Evolutionary conservation across 164 flowering plant genomes (phyloP).

Genomic region (Houttuynia cordata): DNA sequence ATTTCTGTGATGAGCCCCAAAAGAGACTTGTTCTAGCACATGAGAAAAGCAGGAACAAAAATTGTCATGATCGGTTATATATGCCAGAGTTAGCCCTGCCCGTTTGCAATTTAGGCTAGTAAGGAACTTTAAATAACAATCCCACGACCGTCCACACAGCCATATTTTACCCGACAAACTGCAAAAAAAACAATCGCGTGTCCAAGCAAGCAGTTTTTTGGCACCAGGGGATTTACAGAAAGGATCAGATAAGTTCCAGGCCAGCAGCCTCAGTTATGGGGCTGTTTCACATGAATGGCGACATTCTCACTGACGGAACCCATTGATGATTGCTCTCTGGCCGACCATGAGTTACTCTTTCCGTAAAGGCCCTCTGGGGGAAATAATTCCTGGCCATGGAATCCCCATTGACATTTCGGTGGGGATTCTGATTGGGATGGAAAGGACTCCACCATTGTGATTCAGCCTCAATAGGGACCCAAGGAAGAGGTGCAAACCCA

Average conservation of each 20-base stretch:
- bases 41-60: too few species aligned
- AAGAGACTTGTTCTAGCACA: too few species aligned
- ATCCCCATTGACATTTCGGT: constrained; percentile 5
- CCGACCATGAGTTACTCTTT: constrained; percentile 7
- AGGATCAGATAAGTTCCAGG: not conserved
- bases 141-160: constrained; percentile 1
- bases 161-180: constrained; percentile 2
- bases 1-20: too few species aligned
- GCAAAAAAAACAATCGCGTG: constrained; percentile 4
- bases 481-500: constrained; percentile 10
- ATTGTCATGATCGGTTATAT: too few species aligned
- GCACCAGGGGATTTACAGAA: constrained; percentile 6
- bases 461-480: constrained; percentile 9
- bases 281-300: constrained; percentile 9
- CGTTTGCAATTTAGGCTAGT: too few species aligned
- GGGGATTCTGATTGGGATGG: constrained; percentile 8
- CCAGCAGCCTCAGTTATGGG: not conserved
- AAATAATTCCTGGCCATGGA: constrained; percentile 7
- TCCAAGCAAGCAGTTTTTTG: constrained; percentile 10
- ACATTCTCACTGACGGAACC: constrained; percentile 6
- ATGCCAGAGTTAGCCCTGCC: too few species aligned
- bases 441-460: constrained; percentile 11
- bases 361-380: constrained; percentile 1
- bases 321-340: constrained; percentile 8
- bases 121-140: not conserved